Base-by-base conservation (phyloP, 2,329 filamentous ascomycete species). In the Cryphonectria carpinicola region DNA sequence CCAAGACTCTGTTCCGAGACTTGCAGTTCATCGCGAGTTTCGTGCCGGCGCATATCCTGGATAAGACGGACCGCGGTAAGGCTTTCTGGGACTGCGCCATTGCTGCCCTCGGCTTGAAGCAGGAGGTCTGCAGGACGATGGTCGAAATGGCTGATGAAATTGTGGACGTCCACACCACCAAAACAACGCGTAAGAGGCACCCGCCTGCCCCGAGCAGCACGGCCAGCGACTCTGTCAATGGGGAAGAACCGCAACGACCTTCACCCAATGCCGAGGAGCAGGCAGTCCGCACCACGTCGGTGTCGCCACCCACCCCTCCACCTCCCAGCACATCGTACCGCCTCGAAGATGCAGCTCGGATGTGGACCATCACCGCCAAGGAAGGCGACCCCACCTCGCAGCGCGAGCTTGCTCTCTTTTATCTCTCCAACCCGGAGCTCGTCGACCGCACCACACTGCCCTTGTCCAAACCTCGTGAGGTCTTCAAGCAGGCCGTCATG, bases 281-380 rank as follows among this genome's bases (percentile, higher is more conserved):
- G 63, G 66, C 69, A 28, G 56, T 49, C n/a, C 69, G 71, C 49
- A 75, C 77, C 28, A 77, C 79, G 4, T 77, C 79, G 13, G 80
- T 80, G 14, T 74, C 79, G 19, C 82, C 82, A 2, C 81, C 81
- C 46, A 83, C 83, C 10, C 84, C 84, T 6, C 80, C 85, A 17
- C 81, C 83, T 14, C 82, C 86, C 0, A 82, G 88, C 3, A 86
- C 90, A 69, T 87, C 90, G 63, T 91, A 93, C 80, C 89, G 87
- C 70, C 89, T 96, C 78, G 86, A 89, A 60, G 94, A 98, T 78
- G 95, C 94, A 0, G 95, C 93, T 3, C 89, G 88, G 75, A 96
- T 98, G 90, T 94, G 93, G 86, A 92, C 93, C 73, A 96, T 98
- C 78, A 95, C 95, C 1, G 96, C 96, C 22, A 96, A 95, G 79